Conservation (phyloP, 2,329 filamentous ascomycete species). For the Didymella pinodella region DNA sequence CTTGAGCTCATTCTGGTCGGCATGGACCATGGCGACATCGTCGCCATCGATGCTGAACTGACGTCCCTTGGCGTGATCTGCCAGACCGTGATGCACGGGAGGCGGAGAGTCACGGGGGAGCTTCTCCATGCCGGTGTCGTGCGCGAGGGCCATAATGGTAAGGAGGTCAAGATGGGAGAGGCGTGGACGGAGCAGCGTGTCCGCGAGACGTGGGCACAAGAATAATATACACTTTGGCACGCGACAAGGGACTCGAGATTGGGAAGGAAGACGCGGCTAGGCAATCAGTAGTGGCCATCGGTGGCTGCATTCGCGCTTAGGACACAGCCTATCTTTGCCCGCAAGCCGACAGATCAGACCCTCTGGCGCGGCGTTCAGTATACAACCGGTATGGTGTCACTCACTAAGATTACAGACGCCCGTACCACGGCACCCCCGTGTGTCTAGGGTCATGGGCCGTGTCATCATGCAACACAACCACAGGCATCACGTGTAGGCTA, state of each 20-base stretch:
- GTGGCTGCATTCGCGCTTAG: slow-evolving; percentile 10
- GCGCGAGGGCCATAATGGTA: slow-evolving; percentile 6
- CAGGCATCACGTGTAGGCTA: background rate
- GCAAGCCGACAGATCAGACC: background rate
- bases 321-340: slow-evolving; percentile 11
- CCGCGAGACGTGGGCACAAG: background rate
- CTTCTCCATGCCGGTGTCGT: slow-evolving; percentile 14
- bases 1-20: slow-evolving; percentile 11
- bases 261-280: slow-evolving; percentile 2
- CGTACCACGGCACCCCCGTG: background rate
- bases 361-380: background rate
- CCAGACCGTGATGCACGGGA: slow-evolving; percentile 4
- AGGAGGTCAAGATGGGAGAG: background rate
- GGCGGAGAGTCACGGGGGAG: background rate
- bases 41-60: slow-evolving; percentile 7
- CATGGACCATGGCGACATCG: slow-evolving; percentile 6
- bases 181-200: background rate
- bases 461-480: background rate
- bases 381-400: background rate
- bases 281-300: slow-evolving; percentile 8
- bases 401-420: background rate
- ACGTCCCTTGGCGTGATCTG: slow-evolving; percentile 8
- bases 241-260: slow-evolving; percentile 4
- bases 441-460: background rate
- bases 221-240: slow-evolving; percentile 11